Evolutionary conservation across 495 filamentous ascomycete genomes (phyloP).

Genomic region (Friedmanniomyces endolithicus): DNA sequence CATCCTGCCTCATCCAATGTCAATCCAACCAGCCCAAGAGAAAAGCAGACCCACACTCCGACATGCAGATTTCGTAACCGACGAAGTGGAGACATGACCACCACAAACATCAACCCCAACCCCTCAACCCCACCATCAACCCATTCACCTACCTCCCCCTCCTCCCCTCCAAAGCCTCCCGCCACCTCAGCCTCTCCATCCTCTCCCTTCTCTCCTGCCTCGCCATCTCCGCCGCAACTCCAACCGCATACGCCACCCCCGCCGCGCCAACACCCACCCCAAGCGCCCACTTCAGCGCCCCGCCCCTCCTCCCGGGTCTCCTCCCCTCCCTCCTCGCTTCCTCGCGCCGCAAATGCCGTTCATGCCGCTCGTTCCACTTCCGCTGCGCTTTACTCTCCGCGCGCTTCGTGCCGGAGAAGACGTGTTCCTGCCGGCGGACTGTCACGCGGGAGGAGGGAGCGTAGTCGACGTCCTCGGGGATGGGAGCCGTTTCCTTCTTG

Average conservation of each 20-base stretch:
- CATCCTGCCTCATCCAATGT: no score
- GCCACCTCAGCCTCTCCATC: conserved; percentile 11
- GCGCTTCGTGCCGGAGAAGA: conserved; percentile 37
- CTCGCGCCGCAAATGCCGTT: conserved; percentile 23
- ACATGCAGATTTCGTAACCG: no score
- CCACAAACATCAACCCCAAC: no score
- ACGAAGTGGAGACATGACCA: no score
- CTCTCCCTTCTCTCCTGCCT: conserved; percentile 8
- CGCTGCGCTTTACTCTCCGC: conserved; percentile 14
- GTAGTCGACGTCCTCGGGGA: conserved; percentile 7
- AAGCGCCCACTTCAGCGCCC: conserved; percentile 35
- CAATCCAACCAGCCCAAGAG: no score
- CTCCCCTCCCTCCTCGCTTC: neutral
- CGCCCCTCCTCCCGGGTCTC: neutral
- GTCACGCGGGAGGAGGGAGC: conserved; percentile 33
- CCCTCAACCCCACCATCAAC: no score
- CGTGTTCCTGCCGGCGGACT: conserved; percentile 41
- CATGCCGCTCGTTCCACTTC: conserved; percentile 26
- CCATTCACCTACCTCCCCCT: conserved; percentile 6
- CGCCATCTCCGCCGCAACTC: conserved; percentile 46
- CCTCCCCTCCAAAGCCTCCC: conserved; percentile 1
- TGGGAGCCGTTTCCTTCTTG: conserved; percentile 1
- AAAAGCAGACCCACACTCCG: no score
- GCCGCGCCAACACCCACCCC: conserved; percentile 25
- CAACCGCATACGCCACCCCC: conserved; percentile 53